Conservation (phyloP, 805 yeast species). For the Torulaspora maleeae region DNA sequence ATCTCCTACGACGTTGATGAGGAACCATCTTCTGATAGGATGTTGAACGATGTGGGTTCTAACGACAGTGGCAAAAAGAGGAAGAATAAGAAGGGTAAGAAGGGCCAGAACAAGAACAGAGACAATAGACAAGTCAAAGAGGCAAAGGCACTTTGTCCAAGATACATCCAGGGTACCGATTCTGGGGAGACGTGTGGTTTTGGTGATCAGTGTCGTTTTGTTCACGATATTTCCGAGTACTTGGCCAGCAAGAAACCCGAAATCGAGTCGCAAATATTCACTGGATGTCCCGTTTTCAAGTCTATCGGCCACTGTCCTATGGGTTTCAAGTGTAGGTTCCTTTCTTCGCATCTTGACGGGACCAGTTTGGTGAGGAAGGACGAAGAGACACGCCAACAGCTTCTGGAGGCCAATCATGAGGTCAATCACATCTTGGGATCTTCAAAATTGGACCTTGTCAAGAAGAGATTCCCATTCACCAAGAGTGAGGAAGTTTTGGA, state of each 20-base stretch:
- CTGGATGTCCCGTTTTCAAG: slow-evolving; percentile 70
- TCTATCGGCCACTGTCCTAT: slow-evolving; percentile 87
- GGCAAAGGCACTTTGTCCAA: slow-evolving; percentile 58
- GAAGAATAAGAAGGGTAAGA: slow-evolving; percentile 41
- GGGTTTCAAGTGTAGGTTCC: slow-evolving; percentile 91
- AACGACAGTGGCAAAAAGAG: slow-evolving; percentile 42
- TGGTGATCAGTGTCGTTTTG: slow-evolving; percentile 71
- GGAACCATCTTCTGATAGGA: slow-evolving; percentile 40
- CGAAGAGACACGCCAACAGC: slow-evolving; percentile 31
- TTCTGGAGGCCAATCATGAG: slow-evolving; percentile 45
- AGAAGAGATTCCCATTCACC: slow-evolving; percentile 56
- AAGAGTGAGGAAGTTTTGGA: slow-evolving; percentile 54
- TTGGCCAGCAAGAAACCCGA: slow-evolving; percentile 64
- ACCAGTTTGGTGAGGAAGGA: slow-evolving; percentile 41
- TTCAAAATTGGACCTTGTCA: slow-evolving; percentile 33
- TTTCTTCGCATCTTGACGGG: slow-evolving; percentile 62
- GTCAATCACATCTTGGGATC: slow-evolving; percentile 55
- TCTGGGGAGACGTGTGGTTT: slow-evolving; percentile 47
- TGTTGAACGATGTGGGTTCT: slow-evolving; percentile 41
- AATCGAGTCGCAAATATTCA: slow-evolving; percentile 47
- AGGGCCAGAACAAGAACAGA: slow-evolving; percentile 84
- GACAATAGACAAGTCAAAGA: slow-evolving; percentile 68
- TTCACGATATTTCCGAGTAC: slow-evolving; percentile 69
- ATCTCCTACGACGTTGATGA: slow-evolving; percentile 45
- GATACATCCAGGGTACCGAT: slow-evolving; percentile 51